A percentile compares a stretch with the other conserved stretches of the same genome.
Evolutionary conservation across 2,329 filamentous ascomycete genomes (phyloP).

Genomic region (Penicillium sp.): DNA sequence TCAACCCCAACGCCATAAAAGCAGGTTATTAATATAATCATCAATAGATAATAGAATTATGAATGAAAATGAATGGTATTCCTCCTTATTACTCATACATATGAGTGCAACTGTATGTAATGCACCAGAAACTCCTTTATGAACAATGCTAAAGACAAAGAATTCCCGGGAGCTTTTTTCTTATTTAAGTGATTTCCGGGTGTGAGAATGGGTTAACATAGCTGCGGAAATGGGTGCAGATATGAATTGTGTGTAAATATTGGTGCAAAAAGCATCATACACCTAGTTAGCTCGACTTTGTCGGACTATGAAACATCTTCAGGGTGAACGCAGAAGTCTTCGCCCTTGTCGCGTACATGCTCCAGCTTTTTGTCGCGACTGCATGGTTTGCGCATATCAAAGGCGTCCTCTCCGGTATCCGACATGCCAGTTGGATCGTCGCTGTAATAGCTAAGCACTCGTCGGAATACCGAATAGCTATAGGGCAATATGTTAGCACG

Average conservation of each 20-base stretch:
- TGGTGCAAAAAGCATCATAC: not conserved
- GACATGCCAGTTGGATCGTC: conserved; percentile 70
- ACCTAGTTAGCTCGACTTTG: not conserved
- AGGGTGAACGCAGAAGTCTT: conserved; percentile 73
- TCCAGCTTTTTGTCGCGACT: conserved; percentile 73
- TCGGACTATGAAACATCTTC: conserved; percentile 64
- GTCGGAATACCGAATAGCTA: conserved; percentile 77
- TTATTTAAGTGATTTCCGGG: too few relatives aligned
- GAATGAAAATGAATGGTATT: not conserved
- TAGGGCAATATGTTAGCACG: conserved; percentile 2
- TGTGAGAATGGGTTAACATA: too few relatives aligned
- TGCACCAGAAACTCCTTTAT: too few relatives aligned
- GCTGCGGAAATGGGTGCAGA: too few relatives aligned
- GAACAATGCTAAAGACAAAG: too few relatives aligned
- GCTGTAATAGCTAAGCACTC: conserved; percentile 89
- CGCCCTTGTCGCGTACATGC: conserved; percentile 78
- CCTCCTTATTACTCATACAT: not conserved
- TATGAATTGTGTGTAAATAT: too few relatives aligned
- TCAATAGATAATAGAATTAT: not conserved
- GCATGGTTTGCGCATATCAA: conserved; percentile 94
- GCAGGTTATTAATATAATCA: not conserved
- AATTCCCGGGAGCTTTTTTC: too few relatives aligned
- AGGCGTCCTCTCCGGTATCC: conserved; percentile 73
- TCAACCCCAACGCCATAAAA: not conserved
- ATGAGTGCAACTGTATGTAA: not conserved